phyloP scores from a whole-genome alignment of 1,284 basidiomycete genomes.

The Trichosporon ovoides region DNA sequence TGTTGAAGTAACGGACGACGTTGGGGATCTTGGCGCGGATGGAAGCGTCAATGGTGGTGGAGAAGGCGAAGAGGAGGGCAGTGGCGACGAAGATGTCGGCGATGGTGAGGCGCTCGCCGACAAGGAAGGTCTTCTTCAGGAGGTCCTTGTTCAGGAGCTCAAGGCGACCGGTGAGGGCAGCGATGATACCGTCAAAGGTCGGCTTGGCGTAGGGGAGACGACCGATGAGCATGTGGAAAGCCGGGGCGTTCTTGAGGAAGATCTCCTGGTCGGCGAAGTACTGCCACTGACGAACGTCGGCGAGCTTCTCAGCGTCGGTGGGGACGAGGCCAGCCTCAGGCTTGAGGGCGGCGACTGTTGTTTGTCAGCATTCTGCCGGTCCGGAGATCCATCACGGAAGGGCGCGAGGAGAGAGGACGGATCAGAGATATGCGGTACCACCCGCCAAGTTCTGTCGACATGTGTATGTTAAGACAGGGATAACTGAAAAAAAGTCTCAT shows the following conservation, averaged over 20 bases:
- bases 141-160: conserved; percentile 66
- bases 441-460: conserved; percentile 59
- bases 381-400: not conserved
- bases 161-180: conserved; percentile 31
- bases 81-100: conserved; percentile 75
- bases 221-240: conserved; percentile 51
- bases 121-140: conserved; percentile 77
- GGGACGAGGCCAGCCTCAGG: conserved; percentile 65
- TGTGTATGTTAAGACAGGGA: conserved; percentile 59
- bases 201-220: conserved; percentile 60
- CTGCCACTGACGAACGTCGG: conserved; percentile 64
- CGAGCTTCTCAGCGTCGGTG: conserved; percentile 55
- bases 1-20: conserved; percentile 72
- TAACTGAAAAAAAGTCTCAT: conserved; percentile 55
- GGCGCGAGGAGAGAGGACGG: conserved; percentile 6
- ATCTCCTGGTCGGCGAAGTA: conserved; percentile 60
- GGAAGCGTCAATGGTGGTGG: conserved; percentile 59
- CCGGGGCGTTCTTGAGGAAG: conserved; percentile 40
- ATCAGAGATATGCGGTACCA: conserved; percentile 51
- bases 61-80: conserved; percentile 54
- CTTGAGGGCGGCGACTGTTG: conserved; percentile 64
- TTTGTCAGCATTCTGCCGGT: not conserved
- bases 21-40: conserved; percentile 67
- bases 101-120: conserved; percentile 87
- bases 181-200: conserved; percentile 41